Evolutionary conservation across 2,329 filamentous ascomycete species (phyloP).

Genomic region (Neophaeococcomyces aloes): DNA sequence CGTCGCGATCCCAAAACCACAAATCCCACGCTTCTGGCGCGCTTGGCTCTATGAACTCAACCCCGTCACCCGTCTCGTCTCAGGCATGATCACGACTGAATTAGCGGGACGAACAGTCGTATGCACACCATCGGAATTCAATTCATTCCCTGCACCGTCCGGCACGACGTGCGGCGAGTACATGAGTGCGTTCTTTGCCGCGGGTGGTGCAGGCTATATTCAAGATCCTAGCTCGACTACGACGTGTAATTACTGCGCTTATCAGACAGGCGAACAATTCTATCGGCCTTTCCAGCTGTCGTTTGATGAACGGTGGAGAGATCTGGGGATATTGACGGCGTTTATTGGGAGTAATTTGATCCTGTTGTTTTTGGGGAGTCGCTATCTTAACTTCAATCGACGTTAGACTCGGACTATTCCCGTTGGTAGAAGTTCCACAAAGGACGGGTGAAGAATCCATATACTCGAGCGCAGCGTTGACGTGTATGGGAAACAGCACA

Average conservation of each 20-base stretch:
- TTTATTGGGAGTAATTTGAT: slow-evolving; percentile 62
- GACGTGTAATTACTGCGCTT: slow-evolving; percentile 72
- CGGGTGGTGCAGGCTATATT: slow-evolving; percentile 62
- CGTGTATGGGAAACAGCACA: too few relatives aligned
- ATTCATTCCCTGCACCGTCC: slow-evolving; percentile 55
- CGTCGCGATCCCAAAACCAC: slow-evolving; percentile 66
- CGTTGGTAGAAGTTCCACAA: too few relatives aligned
- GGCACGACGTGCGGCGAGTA: slow-evolving; percentile 64
- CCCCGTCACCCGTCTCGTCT: slow-evolving; percentile 71
- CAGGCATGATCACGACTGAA: slow-evolving; percentile 69
- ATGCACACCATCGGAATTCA: slow-evolving; percentile 54
- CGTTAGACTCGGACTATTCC: slow-evolving; percentile 14
- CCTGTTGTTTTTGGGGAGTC: slow-evolving; percentile 20
- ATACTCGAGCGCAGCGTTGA: too few relatives aligned
- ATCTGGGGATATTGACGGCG: slow-evolving; percentile 65
- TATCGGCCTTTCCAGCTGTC: slow-evolving; percentile 56
- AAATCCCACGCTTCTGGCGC: slow-evolving; percentile 70
- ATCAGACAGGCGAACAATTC: slow-evolving; percentile 69
- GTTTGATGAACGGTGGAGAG: slow-evolving; percentile 65
- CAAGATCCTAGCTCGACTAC: slow-evolving; percentile 50
- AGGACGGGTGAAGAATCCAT: too few relatives aligned
- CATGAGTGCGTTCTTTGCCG: slow-evolving; percentile 59
- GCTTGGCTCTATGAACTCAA: slow-evolving; percentile 73
- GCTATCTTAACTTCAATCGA: slow-evolving; percentile 23
- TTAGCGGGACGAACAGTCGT: slow-evolving; percentile 54